Evolutionary conservation across 345 rosid genomes (phyloP), one percentile per base, ranked within the genome.

Genomic region (Firmiana major): DNA sequence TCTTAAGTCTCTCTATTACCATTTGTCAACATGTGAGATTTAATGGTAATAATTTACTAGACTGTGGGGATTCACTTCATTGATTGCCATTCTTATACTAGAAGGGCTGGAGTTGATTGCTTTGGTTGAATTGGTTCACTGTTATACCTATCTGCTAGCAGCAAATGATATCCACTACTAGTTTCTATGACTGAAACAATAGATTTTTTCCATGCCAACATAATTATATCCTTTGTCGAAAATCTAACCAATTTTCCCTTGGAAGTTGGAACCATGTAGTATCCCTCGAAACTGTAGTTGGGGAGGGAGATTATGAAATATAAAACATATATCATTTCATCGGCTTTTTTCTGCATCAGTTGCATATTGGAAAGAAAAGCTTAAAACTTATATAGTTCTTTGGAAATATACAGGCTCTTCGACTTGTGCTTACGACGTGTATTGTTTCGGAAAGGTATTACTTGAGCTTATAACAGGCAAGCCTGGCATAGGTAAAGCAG

Each of bases 401-500:
- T 60, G 65, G 71, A 78, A 59, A 71, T 73, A 64, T 9, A 73
- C 91, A 92, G 95, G 90, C 73, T 57, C 79, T 7, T 66, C 88
- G 7, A 78, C 87, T 36, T 89, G 98, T 63, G 83, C 97, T 31
- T 89, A 91, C 24, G 99, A 96, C 46, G 92, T 96, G 28, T 96
- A 87, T 81, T 93, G 99, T 69, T 96, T 93, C 24, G 99, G 99
- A 22, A 92, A 89, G 76, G 85, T 96, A 62, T 83, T 96, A 43
- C 85, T 96, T 0, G 98, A 91, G 87, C 92, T 93, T 54, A 90
- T 96, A 75, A 93, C 99, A 9, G 99, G 99, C 26, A 96, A 88
- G 75, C 82, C 92, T 7, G 99, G 99, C 71, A 88, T 92, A 24
- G 87, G 97, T 82, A 85, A 88, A 77, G 85, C 89, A 10, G 88